Percentiles rank a stretch among this genome's conserved stretches.
phyloP scores from a whole-genome alignment of 345 rosid species.

The Ceriops tagal region DNA sequence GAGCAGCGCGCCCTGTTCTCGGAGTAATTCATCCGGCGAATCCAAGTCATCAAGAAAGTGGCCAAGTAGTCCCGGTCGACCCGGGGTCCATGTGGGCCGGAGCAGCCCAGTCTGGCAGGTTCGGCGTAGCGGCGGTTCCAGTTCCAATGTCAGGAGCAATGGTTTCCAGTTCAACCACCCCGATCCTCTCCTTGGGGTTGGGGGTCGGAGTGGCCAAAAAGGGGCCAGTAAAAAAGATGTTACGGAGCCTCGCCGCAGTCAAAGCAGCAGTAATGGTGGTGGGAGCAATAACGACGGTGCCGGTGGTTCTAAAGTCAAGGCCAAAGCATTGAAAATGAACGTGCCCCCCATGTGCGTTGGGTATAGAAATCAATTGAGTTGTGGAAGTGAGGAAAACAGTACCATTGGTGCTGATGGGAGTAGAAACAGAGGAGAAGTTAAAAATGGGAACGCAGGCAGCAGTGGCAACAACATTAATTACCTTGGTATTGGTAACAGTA shows the following conservation, averaged over 20 bases:
- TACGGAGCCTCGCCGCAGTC: slow-evolving; percentile 25
- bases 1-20: slow-evolving; percentile 79
- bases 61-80: slow-evolving; percentile 66
- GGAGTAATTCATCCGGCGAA: slow-evolving; percentile 72
- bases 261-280: slow-evolving; percentile 3
- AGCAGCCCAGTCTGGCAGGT: slow-evolving; percentile 80
- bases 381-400: slow-evolving; percentile 43
- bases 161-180: no score
- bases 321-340: slow-evolving; percentile 45
- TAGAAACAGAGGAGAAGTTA: no score
- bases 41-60: slow-evolving; percentile 52
- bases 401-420: no score
- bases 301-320: slow-evolving; percentile 11
- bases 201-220: background rate
- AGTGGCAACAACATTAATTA: no score
- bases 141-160: no score
- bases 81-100: slow-evolving; percentile 68
- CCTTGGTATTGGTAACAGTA: no score
- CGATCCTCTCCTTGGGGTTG: no score
- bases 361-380: slow-evolving; percentile 61
- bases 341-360: slow-evolving; percentile 55
- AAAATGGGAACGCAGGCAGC: no score
- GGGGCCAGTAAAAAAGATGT: slow-evolving; percentile 16
- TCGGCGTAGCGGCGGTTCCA: slow-evolving; percentile 29
- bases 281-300: background rate